phyloP scores from a whole-genome alignment of 2,329 filamentous ascomycete genomes.

The Xylariales sp. region DNA sequence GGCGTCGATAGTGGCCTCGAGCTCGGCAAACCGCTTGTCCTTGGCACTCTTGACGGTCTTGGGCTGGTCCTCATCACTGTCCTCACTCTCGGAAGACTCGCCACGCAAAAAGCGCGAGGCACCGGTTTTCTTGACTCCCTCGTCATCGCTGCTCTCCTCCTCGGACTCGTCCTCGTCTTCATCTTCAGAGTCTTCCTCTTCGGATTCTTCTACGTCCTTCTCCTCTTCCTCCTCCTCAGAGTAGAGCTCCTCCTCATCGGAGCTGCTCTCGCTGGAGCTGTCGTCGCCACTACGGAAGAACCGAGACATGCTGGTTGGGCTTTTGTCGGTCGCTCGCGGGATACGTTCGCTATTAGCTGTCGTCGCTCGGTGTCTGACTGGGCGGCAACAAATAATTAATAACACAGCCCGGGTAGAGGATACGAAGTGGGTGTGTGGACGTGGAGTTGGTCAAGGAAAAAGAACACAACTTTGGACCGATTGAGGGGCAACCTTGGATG shows the following conservation, averaged over 20 bases:
- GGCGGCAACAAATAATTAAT: constrained; percentile 17
- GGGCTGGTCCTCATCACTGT: constrained; percentile 86
- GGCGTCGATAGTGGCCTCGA: constrained; percentile 86
- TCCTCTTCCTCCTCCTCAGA: constrained; percentile 76
- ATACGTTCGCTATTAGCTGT: constrained; percentile 11
- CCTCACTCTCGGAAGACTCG: constrained; percentile 79
- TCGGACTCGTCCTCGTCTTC: constrained; percentile 65
- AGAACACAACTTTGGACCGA: constrained; percentile 32
- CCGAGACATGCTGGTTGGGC: constrained; percentile 79
- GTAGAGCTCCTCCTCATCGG: constrained; percentile 96
- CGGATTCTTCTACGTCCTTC: constrained; percentile 64
- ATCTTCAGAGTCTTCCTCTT: constrained; percentile 63
- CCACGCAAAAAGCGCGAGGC: constrained; percentile 86
- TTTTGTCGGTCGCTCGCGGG: constrained; percentile 29
- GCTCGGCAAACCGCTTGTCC: constrained; percentile 94
- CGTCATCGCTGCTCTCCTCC: constrained; percentile 71
- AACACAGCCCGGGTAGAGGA: constrained; percentile 23
- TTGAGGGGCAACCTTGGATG: constrained; percentile 46
- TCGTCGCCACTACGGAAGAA: constrained; percentile 94
- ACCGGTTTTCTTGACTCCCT: constrained; percentile 73
- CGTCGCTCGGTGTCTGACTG: constrained; percentile 1
- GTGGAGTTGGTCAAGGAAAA: constrained; percentile 31
- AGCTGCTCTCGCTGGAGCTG: constrained; percentile 95
- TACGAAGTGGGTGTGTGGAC: constrained; percentile 30
- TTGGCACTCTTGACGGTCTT: constrained; percentile 96